Conservation (phyloP, 2,329 filamentous ascomycete genomes). For the Fusarium nodosum region DNA sequence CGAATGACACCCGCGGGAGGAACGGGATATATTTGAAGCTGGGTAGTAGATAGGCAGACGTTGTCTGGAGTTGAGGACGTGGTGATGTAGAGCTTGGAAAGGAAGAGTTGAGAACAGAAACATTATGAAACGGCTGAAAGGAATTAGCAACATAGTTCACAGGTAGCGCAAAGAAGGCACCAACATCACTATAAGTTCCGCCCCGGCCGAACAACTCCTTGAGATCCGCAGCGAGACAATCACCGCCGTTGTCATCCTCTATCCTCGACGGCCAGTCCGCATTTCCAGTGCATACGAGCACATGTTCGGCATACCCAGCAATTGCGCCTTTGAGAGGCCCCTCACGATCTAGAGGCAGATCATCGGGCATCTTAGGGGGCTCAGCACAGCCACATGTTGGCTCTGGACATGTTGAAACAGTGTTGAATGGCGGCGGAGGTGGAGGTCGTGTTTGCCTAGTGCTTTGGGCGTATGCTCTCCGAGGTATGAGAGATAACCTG, state of each 20-base stretch:
- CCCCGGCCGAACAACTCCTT: slow-evolving; percentile 77
- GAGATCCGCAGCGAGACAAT: slow-evolving; percentile 78
- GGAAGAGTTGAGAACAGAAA: slow-evolving; percentile 82
- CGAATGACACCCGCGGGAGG: slow-evolving; percentile 72
- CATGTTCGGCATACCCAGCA: slow-evolving; percentile 82
- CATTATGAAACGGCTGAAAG: slow-evolving; percentile 83
- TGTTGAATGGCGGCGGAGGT: slow-evolving; percentile 56
- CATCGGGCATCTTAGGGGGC: slow-evolving; percentile 72
- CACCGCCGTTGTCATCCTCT: slow-evolving; percentile 79
- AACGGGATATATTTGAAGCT: slow-evolving; percentile 84
- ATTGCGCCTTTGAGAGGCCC: slow-evolving; percentile 81
- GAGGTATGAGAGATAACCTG: slow-evolving; percentile 16
- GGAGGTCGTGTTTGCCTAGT: slow-evolving; percentile 35
- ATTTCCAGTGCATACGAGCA: slow-evolving; percentile 85
- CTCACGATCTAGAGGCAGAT: slow-evolving; percentile 80
- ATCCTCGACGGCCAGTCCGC: slow-evolving; percentile 87
- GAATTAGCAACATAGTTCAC: slow-evolving; percentile 58
- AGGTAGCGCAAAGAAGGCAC: slow-evolving; percentile 37
- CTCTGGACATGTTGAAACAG: slow-evolving; percentile 73
- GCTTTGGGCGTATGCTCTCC: slow-evolving; percentile 37
- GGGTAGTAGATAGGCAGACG: slow-evolving; percentile 83
- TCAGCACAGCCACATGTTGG: slow-evolving; percentile 82
- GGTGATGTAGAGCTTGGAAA: slow-evolving; percentile 71
- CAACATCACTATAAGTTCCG: slow-evolving; percentile 75
- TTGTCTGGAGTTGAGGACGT: slow-evolving; percentile 62